These are phyloP conservation scores for Aspergillus asperescens DNA, from an alignment of 495 filamentous ascomycete genomes.

Conservation along the genomic window DNA sequence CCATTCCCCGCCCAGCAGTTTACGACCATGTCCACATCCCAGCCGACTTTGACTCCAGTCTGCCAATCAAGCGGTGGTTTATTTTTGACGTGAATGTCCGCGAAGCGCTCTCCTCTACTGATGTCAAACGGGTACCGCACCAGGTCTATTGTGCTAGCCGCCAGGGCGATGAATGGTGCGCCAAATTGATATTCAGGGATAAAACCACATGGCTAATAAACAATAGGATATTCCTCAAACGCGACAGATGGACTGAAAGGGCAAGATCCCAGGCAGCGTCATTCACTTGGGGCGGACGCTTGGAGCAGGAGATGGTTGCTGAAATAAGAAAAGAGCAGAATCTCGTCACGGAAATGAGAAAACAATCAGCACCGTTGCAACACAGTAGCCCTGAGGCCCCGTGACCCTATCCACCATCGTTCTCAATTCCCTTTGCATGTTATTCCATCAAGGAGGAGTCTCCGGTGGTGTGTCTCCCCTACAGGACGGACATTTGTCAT, in stretches of 20 bases:
- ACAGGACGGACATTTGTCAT: constrained; percentile 18
- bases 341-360: too few species aligned
- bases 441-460: constrained; percentile 18
- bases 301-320: constrained; percentile 15
- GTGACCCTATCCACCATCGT: not conserved
- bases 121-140: constrained; percentile 19
- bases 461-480: constrained; percentile 20
- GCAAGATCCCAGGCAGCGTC: constrained; percentile 17
- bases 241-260: constrained; percentile 16
- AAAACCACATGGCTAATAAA: not conserved
- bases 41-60: constrained; percentile 18
- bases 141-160: constrained; percentile 21
- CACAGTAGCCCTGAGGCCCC: not conserved
- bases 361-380: not conserved
- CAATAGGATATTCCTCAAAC: constrained; percentile 19
- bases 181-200: not conserved
- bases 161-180: constrained; percentile 21
- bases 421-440: not conserved
- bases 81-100: constrained; percentile 23
- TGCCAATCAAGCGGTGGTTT: constrained; percentile 23
- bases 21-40: constrained; percentile 28
- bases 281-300: constrained; percentile 19
- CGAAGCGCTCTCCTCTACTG: constrained; percentile 11
- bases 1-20: constrained; percentile 10
- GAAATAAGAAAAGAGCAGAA: constrained; percentile 5